Conservation (phyloP, 2,329 filamentous ascomycete genomes). For the Elsinoe ampelina region DNA sequence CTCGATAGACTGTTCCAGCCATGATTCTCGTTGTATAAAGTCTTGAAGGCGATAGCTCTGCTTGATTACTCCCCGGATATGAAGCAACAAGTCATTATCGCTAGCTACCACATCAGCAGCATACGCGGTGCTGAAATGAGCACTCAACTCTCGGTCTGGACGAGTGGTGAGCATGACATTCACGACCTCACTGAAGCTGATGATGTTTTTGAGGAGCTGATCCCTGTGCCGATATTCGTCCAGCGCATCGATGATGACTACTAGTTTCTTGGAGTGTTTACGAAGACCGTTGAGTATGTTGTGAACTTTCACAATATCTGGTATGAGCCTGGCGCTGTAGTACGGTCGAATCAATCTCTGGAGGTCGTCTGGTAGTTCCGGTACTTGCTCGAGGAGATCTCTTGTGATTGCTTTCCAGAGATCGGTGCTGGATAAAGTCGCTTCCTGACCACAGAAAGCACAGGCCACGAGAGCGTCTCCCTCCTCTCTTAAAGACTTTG, state of each 20-base stretch:
- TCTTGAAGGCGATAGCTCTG: not conserved
- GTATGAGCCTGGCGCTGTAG: not conserved
- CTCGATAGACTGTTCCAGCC: not conserved
- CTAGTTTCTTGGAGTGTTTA: not conserved
- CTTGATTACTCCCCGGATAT: not conserved
- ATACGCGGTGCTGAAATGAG: not conserved
- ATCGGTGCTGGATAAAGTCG: not conserved
- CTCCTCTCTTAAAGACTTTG: not conserved
- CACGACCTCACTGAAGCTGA: not conserved
- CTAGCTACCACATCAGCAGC: not conserved
- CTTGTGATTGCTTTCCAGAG: not conserved
- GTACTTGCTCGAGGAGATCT: not conserved
- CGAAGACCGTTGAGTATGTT: not conserved
- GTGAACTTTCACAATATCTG: not conserved
- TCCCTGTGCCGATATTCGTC: not conserved
- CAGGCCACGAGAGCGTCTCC: not conserved
- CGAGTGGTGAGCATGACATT: not conserved
- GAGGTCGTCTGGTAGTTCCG: not conserved
- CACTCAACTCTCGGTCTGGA: not conserved
- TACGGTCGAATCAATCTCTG: not conserved
- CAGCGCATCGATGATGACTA: not conserved
- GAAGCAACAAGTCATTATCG: not conserved
- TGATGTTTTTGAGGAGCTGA: not conserved
- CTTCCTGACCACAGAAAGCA: not conserved
- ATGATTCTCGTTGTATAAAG: not conserved